Percentiles rank a stretch among this genome's conserved stretches.
These are phyloP conservation scores for Porcisia hertigi DNA, from an alignment of 208 protist species.

Conservation along the genomic window DNA sequence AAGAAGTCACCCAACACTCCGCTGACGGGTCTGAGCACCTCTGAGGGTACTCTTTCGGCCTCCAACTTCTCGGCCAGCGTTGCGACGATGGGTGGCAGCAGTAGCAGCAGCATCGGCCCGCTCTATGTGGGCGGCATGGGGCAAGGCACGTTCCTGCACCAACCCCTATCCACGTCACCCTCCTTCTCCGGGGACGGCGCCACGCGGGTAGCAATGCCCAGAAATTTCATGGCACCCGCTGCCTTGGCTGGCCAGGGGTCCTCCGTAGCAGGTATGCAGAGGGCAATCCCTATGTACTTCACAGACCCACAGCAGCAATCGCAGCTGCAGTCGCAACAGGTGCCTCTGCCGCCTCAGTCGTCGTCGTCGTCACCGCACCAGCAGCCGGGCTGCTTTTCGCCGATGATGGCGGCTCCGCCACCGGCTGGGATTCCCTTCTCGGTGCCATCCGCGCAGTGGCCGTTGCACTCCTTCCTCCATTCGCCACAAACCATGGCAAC, in stretches of 20 bases:
- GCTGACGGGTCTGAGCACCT: neutral
- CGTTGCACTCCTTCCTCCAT: conserved; percentile 3
- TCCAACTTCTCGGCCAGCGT: conserved; percentile 10
- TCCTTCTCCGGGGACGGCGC: neutral
- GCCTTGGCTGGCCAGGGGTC: neutral
- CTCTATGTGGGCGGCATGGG: neutral
- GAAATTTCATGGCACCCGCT: conserved; percentile 1
- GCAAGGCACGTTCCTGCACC: neutral
- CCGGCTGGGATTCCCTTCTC: conserved; percentile 2
- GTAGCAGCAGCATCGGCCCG: neutral
- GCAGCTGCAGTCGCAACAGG: neutral
- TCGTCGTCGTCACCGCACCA: neutral
- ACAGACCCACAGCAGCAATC: conserved; percentile 3
- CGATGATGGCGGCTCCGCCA: neutral
- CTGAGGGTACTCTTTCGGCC: neutral
- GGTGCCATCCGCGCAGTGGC: neutral
- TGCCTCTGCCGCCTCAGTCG: conserved; percentile 1
- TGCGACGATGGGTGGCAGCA: neutral
- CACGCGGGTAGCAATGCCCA: conserved; percentile 2
- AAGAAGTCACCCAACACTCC: conserved; percentile 4
- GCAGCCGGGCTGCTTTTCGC: neutral
- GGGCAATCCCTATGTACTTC: conserved; percentile 1
- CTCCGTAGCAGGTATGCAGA: neutral
- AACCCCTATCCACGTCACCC: neutral
- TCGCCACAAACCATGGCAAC: neutral